These are phyloP conservation scores for Phyllosticta citriasiana DNA, from an alignment of 2,329 filamentous ascomycete species.

Conservation along the genomic window DNA sequence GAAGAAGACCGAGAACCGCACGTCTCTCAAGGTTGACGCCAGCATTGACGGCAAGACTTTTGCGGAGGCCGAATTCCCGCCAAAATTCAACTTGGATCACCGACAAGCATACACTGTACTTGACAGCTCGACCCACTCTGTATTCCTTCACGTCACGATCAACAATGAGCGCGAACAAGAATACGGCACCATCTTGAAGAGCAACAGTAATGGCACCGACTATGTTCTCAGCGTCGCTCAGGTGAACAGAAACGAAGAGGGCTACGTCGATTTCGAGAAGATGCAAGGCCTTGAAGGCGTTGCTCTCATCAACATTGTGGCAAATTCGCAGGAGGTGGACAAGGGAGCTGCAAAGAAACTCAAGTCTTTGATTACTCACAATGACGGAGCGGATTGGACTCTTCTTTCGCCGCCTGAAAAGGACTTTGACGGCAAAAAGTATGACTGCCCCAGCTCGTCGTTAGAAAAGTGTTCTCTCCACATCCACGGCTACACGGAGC, in stretches of 20 bases:
- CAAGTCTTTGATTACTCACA: constrained; percentile 89
- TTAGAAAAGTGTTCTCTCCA: constrained; percentile 70
- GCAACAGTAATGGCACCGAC: constrained; percentile 94
- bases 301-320: constrained; percentile 73
- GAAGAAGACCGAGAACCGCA: constrained; percentile 48
- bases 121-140: constrained; percentile 85
- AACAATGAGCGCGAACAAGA: constrained; percentile 54
- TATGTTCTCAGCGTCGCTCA: constrained; percentile 75
- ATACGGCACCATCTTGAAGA: constrained; percentile 88
- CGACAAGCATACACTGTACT: constrained; percentile 84
- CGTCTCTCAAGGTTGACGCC: constrained; percentile 64
- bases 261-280: constrained; percentile 93
- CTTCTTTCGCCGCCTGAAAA: constrained; percentile 62
- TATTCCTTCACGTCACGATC: constrained; percentile 88
- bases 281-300: constrained; percentile 88
- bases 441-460: constrained; percentile 53
- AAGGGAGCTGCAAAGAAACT: constrained; percentile 64
- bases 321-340: constrained; percentile 57
- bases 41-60: constrained; percentile 79
- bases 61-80: constrained; percentile 75
- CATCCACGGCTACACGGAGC: constrained; percentile 91
- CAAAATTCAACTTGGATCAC: constrained; percentile 68
- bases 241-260: constrained; percentile 68
- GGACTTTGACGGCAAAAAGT: constrained; percentile 61
- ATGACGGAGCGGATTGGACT: constrained; percentile 84